These are phyloP conservation scores for Pythium dissimile DNA, from an alignment of 352 stramenopile species.

Conservation along the genomic window DNA sequence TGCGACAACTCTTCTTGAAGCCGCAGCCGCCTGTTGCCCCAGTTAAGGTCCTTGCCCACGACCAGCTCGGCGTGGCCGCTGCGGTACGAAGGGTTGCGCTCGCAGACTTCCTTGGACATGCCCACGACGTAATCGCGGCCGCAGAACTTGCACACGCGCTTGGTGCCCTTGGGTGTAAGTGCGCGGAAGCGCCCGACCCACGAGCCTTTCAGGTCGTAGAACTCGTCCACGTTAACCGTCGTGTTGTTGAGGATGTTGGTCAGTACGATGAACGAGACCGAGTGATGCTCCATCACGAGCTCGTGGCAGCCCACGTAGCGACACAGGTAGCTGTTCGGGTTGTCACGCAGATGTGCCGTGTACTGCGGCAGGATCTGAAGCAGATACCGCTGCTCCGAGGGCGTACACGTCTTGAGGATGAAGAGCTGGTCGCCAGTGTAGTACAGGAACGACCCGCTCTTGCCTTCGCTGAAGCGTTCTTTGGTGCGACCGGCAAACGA, in stretches of 20 bases:
- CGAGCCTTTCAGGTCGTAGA: conserved; percentile 90
- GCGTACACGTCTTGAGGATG: conserved; percentile 88
- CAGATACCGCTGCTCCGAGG: conserved; percentile 78
- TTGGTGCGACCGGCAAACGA: conserved; percentile 78
- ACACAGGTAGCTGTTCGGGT: conserved; percentile 86
- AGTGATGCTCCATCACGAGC: conserved; percentile 83
- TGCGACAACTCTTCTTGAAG: conserved; percentile 66
- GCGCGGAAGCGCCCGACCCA: conserved; percentile 82
- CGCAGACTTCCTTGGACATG: conserved; percentile 77
- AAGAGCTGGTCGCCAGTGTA: conserved; percentile 87
- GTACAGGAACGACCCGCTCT: conserved; percentile 88
- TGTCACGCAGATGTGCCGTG: conserved; percentile 70
- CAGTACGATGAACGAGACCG: conserved; percentile 85
- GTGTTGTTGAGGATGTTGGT: conserved; percentile 88
- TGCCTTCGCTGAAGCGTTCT: conserved; percentile 87
- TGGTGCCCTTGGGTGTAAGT: conserved; percentile 57
- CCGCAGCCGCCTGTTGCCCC: conserved; percentile 72
- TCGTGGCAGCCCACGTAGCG: conserved; percentile 89
- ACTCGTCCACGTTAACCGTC: conserved; percentile 80
- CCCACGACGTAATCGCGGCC: conserved; percentile 84
- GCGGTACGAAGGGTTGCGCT: conserved; percentile 55
- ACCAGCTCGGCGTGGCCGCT: conserved; percentile 75
- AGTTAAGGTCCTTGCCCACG: conserved; percentile 87
- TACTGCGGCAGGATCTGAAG: conserved; percentile 88
- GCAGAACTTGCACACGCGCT: conserved; percentile 86